Base-by-base conservation (phyloP, 192 early-diverging fungal genomes). In the Rhizoclosmatium globosum region DNA sequence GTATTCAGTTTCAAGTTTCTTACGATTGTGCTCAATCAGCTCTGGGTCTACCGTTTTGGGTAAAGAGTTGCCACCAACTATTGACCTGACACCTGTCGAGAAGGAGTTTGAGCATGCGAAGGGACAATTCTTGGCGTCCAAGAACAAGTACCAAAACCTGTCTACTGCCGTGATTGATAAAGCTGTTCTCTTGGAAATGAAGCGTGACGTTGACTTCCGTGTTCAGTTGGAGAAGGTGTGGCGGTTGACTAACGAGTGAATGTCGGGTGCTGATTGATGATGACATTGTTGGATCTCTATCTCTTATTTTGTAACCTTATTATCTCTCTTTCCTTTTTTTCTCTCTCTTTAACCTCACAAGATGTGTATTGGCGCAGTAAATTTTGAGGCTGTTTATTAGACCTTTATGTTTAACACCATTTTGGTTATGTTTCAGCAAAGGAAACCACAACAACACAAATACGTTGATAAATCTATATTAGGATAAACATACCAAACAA, bases 111-210 rank as follows among this genome's bases (percentile, higher is more conserved):
- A 82, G 44, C 82, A 82, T 64, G 82, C 83, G 2, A 72, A 85
- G 17, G 45, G 50, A 7, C 83, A 82, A 42, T 88, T 88, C 78
- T 74, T 85, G 62, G 66, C 58, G 7, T 79, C 85, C 19, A 86
- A 85, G 61, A 76, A 56, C 17, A 73, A 79, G 59, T 88, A 88
- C 77, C 87, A 88, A 47, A 68, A 66, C 47, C 65, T 85, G 38
- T 79, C 75, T 47, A 88, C 87, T 2, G 82, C 82, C 76, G 74
- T 88, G 17, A 88, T 88, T 79, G 87, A 88, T 80, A 88, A 88
- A 60, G 85, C 87, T 2, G 87, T 85, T 2, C 64, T 88, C 15
- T 64, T 88, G 23, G 83, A 88, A 64, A 83, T 88, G 87, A 88
- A 88, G 76, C 78, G 84, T 47, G 84, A 74, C 41, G 87, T 88